Evolutionary conservation across 257 asterid genomes (phyloP), one percentile per base, ranked within the genome.

Genomic region (Nicotiana benthamiana): DNA sequence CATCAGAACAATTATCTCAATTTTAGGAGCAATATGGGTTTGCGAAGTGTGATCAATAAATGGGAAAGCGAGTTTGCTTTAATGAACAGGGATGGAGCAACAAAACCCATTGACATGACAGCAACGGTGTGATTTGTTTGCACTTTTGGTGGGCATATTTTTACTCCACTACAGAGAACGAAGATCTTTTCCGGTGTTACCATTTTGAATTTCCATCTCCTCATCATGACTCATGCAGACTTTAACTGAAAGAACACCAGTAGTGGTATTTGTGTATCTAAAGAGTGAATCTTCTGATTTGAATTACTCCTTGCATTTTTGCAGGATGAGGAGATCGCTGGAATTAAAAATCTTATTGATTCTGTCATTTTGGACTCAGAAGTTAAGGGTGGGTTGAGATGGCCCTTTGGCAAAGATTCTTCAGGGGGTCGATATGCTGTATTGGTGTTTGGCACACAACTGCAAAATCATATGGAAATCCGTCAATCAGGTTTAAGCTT

Each of bases 321-420:
- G 57, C 87, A 90, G 94, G 90, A 86, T 27, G 89, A 86, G 43
- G 90, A 87, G 84, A 80, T 85, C 26, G 74, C 80, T 78, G 72
- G 75, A 24, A 83, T 90, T 15, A 62, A 80, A 77, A 17, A 51
- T 77, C 84, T 90, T 81, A 79, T 90, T 82, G 53, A 80, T 75
- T 85, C 83, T 72, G 92, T 90, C 46, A 62, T 77, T 64, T 75
- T 85, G 79, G 92, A 90, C 77, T 81, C 84, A 26, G 86, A 86
- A 28, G 84, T 82, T 34, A 87, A 86, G 85, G 92, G 92, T 75
- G 91, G 90, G 46, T 75, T 87, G 76, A 85, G 88, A 6, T 90
- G 92, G 92, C 86, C 88, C 64, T 81, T 85, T 79, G 90, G 90
- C 6, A 79, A 87, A 61, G 79, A 82, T 66, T 84, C 86, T 77